Conservation (phyloP, 2,329 filamentous ascomycete genomes). For the Colletotrichum liriopes region DNA sequence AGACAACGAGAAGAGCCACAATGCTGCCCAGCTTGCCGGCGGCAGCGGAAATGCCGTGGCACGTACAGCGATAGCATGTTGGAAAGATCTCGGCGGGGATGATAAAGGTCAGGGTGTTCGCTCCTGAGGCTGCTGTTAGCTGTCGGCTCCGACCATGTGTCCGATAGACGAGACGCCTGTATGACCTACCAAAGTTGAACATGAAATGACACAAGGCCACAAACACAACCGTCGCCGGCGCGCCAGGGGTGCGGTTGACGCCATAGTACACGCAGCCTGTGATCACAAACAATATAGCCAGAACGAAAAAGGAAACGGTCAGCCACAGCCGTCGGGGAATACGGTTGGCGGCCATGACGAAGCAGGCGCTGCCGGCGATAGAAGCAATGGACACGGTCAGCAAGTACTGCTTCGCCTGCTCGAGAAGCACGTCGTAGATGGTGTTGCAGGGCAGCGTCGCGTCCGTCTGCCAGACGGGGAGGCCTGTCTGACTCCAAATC, state of each 20-base stretch:
- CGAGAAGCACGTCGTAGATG: constrained; percentile 66
- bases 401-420: constrained; percentile 68
- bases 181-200: constrained; percentile 67
- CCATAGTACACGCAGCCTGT: constrained; percentile 67
- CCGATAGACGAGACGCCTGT: neutral
- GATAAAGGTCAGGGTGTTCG: constrained; percentile 75
- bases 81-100: constrained; percentile 77
- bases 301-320: constrained; percentile 63
- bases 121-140: constrained; percentile 56
- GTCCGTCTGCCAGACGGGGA: constrained; percentile 68
- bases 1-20: constrained; percentile 65
- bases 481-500: constrained; percentile 55
- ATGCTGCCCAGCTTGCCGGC: constrained; percentile 73
- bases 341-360: constrained; percentile 63
- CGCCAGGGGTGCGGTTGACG: constrained; percentile 58
- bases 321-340: constrained; percentile 66
- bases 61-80: constrained; percentile 74
- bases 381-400: constrained; percentile 67
- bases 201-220: constrained; percentile 69
- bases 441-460: constrained; percentile 64
- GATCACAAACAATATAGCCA: constrained; percentile 63
- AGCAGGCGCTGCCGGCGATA: constrained; percentile 65
- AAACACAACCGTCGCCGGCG: constrained; percentile 64
- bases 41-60: constrained; percentile 74
- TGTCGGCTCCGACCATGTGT: neutral